phyloP scores from a whole-genome alignment of 306 rosid genomes.

The Corylus avellana region DNA sequence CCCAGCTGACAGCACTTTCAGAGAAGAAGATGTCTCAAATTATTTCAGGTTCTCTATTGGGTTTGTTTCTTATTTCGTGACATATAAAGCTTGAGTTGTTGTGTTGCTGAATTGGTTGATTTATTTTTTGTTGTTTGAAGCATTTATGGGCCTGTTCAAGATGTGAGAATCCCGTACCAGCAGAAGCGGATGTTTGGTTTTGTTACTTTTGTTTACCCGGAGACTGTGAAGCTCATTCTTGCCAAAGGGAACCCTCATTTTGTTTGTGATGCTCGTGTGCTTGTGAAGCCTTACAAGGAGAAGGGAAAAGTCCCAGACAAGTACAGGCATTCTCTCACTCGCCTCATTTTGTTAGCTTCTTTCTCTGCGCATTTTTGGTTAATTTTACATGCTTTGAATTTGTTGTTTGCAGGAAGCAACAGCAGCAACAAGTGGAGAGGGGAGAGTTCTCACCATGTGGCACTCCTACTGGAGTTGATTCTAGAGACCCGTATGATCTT shows the following conservation, averaged over 20 bases:
- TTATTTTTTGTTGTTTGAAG: constrained; percentile 36
- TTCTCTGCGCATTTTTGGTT: background rate
- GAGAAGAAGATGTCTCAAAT: constrained; percentile 94
- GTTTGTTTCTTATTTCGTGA: background rate
- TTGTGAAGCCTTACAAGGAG: constrained; percentile 99
- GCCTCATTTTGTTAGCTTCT: constrained; percentile 1
- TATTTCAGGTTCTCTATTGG: constrained; percentile 73
- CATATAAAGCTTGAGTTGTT: background rate
- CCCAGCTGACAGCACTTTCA: constrained; percentile 96
- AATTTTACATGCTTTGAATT: background rate
- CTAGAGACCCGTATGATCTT: constrained; percentile 79
- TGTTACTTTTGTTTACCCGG: constrained; percentile 88
- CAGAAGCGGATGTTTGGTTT: constrained; percentile 99
- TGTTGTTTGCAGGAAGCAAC: constrained; percentile 69
- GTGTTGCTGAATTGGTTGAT: constrained; percentile 7
- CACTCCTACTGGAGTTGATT: constrained; percentile 81
- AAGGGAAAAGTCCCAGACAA: constrained; percentile 97
- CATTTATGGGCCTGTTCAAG: constrained; percentile 93
- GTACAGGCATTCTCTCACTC: constrained; percentile 65
- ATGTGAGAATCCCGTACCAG: constrained; percentile 98
- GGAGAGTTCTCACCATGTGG: constrained; percentile 95
- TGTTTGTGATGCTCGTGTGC: constrained; percentile 96
- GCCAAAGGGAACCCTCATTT: constrained; percentile 98
- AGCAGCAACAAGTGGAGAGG: constrained; percentile 68
- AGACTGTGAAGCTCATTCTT: constrained; percentile 86